Evolutionary conservation across 352 stramenopile genomes (phyloP).

Genomic region (Salisapilia sapeloensis): DNA sequence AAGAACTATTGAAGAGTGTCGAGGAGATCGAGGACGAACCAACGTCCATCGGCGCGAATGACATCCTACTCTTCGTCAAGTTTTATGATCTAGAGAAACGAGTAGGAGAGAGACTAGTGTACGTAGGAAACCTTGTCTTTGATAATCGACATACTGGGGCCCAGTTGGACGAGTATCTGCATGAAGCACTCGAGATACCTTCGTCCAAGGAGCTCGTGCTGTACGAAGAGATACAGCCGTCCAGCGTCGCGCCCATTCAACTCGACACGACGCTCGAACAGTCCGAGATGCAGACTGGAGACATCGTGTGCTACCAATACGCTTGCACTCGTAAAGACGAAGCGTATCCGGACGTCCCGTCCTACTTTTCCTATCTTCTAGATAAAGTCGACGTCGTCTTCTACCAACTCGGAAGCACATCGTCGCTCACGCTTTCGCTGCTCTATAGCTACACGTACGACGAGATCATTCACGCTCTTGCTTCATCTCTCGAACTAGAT

Average conservation of each 20-base stretch:
- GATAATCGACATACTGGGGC: conserved; percentile 39
- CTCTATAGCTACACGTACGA: conserved; percentile 61
- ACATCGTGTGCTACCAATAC: conserved; percentile 74
- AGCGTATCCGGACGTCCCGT: conserved; percentile 46
- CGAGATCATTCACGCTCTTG: conserved; percentile 47
- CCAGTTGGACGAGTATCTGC: conserved; percentile 23
- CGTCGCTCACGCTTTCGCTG: conserved; percentile 26
- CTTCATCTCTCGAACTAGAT: conserved; percentile 15
- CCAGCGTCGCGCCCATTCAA: conserved; percentile 33
- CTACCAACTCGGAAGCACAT: conserved; percentile 19
- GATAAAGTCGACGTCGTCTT: conserved; percentile 69
- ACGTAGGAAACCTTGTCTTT: conserved; percentile 64
- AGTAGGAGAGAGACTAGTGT: conserved; percentile 48
- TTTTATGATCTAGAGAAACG: conserved; percentile 52
- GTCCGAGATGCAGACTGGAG: conserved; percentile 60
- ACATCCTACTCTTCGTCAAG: conserved; percentile 78
- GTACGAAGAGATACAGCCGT: conserved; percentile 66
- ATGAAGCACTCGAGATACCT: conserved; percentile 33
- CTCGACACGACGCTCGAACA: conserved; percentile 19
- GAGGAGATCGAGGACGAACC: conserved; percentile 4
- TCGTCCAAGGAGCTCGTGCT: conserved; percentile 28
- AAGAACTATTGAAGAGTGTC: conserved; percentile 4
- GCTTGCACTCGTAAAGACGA: conserved; percentile 6
- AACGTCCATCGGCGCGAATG: conserved; percentile 5
- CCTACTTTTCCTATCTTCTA: conserved; percentile 71